Evolutionary conservation across 1,139 yeast genomes (phyloP), one percentile per base, ranked within the genome.

Genomic region (Lizanozyma gosingica): DNA sequence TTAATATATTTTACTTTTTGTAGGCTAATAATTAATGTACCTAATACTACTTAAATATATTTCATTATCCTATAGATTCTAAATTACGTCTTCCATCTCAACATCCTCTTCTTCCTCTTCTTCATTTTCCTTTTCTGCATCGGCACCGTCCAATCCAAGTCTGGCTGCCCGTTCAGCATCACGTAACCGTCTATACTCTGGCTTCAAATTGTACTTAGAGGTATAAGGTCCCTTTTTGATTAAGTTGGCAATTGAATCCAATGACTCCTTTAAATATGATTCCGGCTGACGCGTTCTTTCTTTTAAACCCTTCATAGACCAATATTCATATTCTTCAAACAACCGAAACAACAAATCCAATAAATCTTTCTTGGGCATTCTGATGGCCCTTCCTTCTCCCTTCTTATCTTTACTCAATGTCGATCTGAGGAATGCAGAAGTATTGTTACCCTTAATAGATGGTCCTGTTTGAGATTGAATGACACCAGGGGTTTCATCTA

Each of bases 221-320:
- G 97, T 94, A 57, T 90, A 90, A 1, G 98, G 97, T 16, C 99
- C 99, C 60, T 87, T 87, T 56, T 92, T 88, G 52, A 85, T 90
- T 54, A 92, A 71, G 37, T 78, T 76, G 1, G 98, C 98, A 57
- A 92, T 87, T 38, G 85, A 79, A 45, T 92, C 98, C 40, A 92
- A 68, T 41, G 92, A 84, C 57, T 90, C 97, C 56, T 92, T 88
- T 50, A 92, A 69, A 58, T 86, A 94, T 3, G 85, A 82, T 58
- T 94, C 98, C 1, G 99, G 99, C 66, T 92, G 99, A 55, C 83
- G 82, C 2, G 97, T 88, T 52, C 95, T 76, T 59, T 92, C 98
- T 57, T 88, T 84, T 46, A 92, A 69, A 34, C 97, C 97, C 62
- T 88, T 88, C 72, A 92, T 73, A 9, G 94, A 82, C 98, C 98